These are phyloP conservation scores for Capsicum chinense DNA, from an alignment of 257 asterid genomes.

Conservation along the genomic window DNA sequence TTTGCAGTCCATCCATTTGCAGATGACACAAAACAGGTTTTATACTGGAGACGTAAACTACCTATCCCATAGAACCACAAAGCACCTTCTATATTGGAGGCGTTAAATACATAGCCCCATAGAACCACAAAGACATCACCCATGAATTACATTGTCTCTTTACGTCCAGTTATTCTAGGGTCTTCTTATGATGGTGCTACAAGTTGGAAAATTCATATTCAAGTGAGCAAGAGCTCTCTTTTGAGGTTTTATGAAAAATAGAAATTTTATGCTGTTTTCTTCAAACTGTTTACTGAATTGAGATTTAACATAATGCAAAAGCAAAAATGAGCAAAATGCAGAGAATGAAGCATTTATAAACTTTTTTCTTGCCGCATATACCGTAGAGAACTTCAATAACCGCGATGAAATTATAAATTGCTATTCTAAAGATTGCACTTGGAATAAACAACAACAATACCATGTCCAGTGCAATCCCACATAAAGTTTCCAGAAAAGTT, in stretches of 20 bases:
- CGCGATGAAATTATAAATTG: neutral
- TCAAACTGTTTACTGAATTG: neutral
- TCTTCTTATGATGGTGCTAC: constrained; percentile 16
- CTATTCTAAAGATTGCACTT: neutral
- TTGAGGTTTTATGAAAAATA: neutral
- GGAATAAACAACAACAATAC: neutral
- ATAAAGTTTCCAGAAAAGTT: neutral
- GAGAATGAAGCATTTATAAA: neutral
- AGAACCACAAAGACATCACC: constrained; percentile 13
- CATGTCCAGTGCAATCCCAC: too few relatives aligned
- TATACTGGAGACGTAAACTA: neutral
- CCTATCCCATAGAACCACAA: neutral
- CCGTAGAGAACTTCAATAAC: constrained; percentile 10
- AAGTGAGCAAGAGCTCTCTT: constrained; percentile 12
- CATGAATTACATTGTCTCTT: neutral
- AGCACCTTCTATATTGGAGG: neutral
- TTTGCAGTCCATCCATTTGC: constrained; percentile 19
- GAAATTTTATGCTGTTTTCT: constrained; percentile 3
- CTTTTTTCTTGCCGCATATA: neutral
- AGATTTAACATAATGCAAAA: neutral
- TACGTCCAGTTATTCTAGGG: neutral
- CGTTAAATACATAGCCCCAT: neutral
- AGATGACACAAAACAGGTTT: neutral
- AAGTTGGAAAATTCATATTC: neutral
- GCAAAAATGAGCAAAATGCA: neutral